Base-by-base conservation (phyloP, 805 yeast species). In the Starmera dryadoides region DNA sequence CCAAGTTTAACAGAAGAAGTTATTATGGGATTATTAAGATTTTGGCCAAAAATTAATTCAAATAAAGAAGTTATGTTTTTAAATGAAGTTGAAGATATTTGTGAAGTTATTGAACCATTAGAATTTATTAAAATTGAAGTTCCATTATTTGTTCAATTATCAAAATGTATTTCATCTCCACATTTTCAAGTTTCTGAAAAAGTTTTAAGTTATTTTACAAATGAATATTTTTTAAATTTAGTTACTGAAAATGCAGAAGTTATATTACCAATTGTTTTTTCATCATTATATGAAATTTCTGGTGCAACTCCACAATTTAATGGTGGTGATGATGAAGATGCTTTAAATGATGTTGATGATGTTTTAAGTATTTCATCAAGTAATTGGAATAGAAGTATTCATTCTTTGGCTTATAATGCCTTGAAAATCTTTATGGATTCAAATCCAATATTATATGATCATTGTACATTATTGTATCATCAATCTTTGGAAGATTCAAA, bases 141-240 rank as follows among this genome's bases (percentile, higher is more conserved):
- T 3, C 98, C 98, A 4, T 67, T 93, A 35, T 89, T 89, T 63
- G 94, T 91, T 23, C 98, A 93, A 64, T 72, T 93, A 47, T 84
- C 96, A 37, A 87, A 85, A 62, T 91, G 98, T 64, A 89, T 93
- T 30, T 75, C 95, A 21, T 85, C 95, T 2, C 86, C 96, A 21
- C 98, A 93, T 66, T 94, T 93, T 69, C 98, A 93, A 70, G 96
- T 93, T 20, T 84, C 94, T 42, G 98, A 93, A 63, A 87, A 94
- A 50, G 96, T 93, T 2, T 73, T 93, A 43, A 84, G 89, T 57
- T 87, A 79, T 61, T 93, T 96, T 93, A 85, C 86, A 53, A 91
- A 91, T 60, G 98, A 93, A 56, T 89, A 86, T 64, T 89, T 93
- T 60, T 75, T 89, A 47, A 83, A 88, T 32, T 65, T 91, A 50